Evolutionary conservation across 2,329 filamentous ascomycete species (phyloP), one percentile per base, ranked within the genome.

Genomic region (Colletotrichum viniferum): DNA sequence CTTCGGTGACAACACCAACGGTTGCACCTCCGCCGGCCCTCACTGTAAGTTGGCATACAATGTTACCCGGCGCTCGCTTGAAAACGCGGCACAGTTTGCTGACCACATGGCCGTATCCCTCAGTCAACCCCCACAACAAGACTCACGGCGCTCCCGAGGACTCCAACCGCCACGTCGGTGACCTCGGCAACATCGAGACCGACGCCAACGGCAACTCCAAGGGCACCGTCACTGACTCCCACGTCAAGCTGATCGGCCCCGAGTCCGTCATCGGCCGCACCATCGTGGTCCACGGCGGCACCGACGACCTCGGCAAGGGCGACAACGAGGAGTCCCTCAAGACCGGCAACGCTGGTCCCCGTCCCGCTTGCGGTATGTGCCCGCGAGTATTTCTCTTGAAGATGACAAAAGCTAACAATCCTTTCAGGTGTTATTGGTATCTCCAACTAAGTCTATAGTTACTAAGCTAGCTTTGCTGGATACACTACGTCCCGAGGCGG

Each of bases 1-100:
- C 87, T 99, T 98, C 84, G 97, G 97, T 86, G 97, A 98, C 92
- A 98, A 98, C 92, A 98, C 97, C 91, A 99, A 99, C 89, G 97
- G 97, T 87, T 99, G 97, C 94, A 98, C 96, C 80, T 98, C 95
- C 80, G 97, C 97, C 80, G 97, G 97, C 70, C 96, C 97, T 87
- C 97, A 99, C 91, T 99, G 96, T 98, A 90, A 85, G 95, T 88
- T 43, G 9, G 18, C 38, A n/a, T 43, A 43, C 5, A 43, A 43
- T 43, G 38, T 32, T 14, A 38, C 10, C 24, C 52, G 26, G 38
- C 26, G 14, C 14, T 43, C 38, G 38, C 18, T 6, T 10, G 38
- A 18, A 43, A 43, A 43, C 3, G 38, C 38, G 38, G 38, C 18
- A 43, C 38, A 43, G 38, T 18, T 43, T 10, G 65, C 74, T 76